Percentiles rank a stretch among this genome's conserved stretches.
Conservation (phyloP, 1,284 basidiomycete genomes). For the Mycosarcoma maydis region DNA sequence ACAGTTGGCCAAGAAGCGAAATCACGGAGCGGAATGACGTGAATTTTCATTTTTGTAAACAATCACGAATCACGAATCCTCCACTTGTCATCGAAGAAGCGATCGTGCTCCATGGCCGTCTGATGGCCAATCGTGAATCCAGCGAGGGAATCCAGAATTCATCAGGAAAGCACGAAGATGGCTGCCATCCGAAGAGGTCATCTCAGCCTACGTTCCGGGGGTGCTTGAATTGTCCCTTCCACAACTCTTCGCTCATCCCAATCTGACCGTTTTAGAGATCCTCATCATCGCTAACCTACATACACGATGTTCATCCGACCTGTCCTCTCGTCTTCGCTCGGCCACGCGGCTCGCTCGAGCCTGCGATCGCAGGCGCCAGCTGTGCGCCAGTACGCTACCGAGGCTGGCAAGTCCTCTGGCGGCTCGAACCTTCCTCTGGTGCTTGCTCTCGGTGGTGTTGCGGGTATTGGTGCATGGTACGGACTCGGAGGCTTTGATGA, state of each 20-base stretch:
- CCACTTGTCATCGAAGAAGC: too few relatives aligned
- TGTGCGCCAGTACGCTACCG: slow-evolving; percentile 40
- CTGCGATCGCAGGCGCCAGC: slow-evolving; percentile 43
- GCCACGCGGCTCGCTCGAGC: slow-evolving; percentile 44
- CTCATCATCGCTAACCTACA: neutral
- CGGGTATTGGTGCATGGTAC: slow-evolving; percentile 63
- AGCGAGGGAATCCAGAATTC: too few relatives aligned
- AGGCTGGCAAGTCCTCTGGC: slow-evolving; percentile 44
- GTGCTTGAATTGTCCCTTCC: neutral
- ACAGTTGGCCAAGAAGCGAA: slow-evolving; percentile 1
- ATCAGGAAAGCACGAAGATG: too few relatives aligned
- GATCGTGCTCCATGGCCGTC: too few relatives aligned
- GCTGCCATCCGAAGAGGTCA: too few relatives aligned
- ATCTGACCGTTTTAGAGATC: neutral
- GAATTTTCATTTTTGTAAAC: slow-evolving; percentile 1
- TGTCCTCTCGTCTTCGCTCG: slow-evolving; percentile 41
- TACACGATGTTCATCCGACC: slow-evolving; percentile 48
- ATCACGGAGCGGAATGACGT: slow-evolving; percentile 15
- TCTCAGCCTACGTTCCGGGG: neutral
- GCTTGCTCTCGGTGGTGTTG: slow-evolving; percentile 61
- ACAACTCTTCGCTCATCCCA: neutral
- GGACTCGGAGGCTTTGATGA: slow-evolving; percentile 58
- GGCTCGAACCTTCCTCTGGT: slow-evolving; percentile 57
- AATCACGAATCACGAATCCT: neutral
- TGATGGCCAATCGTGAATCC: too few relatives aligned